Evolutionary conservation across 371 early-diverging fungal genomes (phyloP).

Genomic region (Aphelidium insulamus): DNA sequence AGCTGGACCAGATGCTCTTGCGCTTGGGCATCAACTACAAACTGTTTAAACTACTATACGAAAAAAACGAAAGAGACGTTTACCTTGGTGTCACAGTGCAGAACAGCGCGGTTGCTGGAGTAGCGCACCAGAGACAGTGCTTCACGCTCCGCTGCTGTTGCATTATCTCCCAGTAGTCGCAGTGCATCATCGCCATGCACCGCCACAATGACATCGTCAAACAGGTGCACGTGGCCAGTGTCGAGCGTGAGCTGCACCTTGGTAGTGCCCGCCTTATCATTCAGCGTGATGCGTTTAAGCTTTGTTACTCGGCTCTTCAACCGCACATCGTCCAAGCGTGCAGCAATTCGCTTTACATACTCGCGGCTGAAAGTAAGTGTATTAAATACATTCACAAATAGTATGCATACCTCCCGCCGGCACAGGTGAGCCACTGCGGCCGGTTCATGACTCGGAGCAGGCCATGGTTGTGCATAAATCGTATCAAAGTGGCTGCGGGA

Average conservation of each 20-base stretch:
- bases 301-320: slow-evolving; percentile 8
- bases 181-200: slow-evolving; percentile 29
- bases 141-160: slow-evolving; percentile 17
- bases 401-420: slow-evolving; percentile 13
- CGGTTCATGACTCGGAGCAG: slow-evolving; percentile 20
- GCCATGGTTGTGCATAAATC: slow-evolving; percentile 33
- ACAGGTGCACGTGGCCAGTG: slow-evolving; percentile 10
- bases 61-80: too few species aligned
- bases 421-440: slow-evolving; percentile 29
- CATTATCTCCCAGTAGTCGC: slow-evolving; percentile 17
- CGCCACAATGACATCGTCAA: slow-evolving; percentile 31
- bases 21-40: slow-evolving; percentile 26
- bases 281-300: slow-evolving; percentile 4
- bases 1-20: slow-evolving; percentile 19
- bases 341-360: slow-evolving; percentile 14
- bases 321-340: slow-evolving; percentile 10
- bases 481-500: slow-evolving; percentile 24
- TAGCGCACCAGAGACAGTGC: slow-evolving; percentile 18
- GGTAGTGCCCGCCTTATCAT: not conserved
- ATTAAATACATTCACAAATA: too few species aligned
- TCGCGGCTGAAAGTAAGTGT: slow-evolving; percentile 5
- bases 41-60: too few species aligned
- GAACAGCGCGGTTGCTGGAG: slow-evolving; percentile 17
- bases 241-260: slow-evolving; percentile 9
- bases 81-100: slow-evolving; percentile 26